These are phyloP conservation scores for Podaxis rugospora DNA, from an alignment of 768 basidiomycete species.

Conservation along the genomic window DNA sequence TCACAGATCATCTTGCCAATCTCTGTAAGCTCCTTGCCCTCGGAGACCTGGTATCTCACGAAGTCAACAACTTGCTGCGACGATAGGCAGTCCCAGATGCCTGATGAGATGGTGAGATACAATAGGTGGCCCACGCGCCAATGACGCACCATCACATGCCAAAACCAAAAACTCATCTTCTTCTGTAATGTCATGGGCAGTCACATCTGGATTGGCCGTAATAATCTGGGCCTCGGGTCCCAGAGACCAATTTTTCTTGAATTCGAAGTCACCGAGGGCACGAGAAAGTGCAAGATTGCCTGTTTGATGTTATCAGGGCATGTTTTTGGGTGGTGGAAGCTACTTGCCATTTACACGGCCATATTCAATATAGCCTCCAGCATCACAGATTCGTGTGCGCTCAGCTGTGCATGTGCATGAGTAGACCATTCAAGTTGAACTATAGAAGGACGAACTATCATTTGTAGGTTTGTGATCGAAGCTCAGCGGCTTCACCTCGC, in stretches of 20 bases:
- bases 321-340: constrained; percentile 1
- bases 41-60: constrained; percentile 74
- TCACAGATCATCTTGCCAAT: constrained; percentile 90
- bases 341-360: constrained; percentile 90
- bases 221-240: constrained; percentile 90
- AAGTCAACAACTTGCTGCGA: constrained; percentile 93
- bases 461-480: constrained; percentile 95
- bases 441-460: constrained; percentile 47
- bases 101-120: constrained; percentile 34
- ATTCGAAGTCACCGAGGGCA: constrained; percentile 96
- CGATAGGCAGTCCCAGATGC: constrained; percentile 96
- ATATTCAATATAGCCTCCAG: constrained; percentile 95
- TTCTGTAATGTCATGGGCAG: constrained; percentile 68
- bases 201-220: constrained; percentile 91
- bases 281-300: constrained; percentile 95
- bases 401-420: constrained; percentile 49
- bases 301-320: constrained; percentile 23
- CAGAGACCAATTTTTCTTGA: constrained; percentile 88
- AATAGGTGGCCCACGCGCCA: not conserved
- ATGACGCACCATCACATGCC: constrained; percentile 83
- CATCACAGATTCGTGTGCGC: constrained; percentile 77
- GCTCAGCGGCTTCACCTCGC: constrained; percentile 84
- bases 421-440: not conserved
- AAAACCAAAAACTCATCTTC: constrained; percentile 98
- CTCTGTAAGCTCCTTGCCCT: constrained; percentile 74